Conservation (phyloP, 2,329 filamentous ascomycete species). For the Claviceps digitariae region DNA sequence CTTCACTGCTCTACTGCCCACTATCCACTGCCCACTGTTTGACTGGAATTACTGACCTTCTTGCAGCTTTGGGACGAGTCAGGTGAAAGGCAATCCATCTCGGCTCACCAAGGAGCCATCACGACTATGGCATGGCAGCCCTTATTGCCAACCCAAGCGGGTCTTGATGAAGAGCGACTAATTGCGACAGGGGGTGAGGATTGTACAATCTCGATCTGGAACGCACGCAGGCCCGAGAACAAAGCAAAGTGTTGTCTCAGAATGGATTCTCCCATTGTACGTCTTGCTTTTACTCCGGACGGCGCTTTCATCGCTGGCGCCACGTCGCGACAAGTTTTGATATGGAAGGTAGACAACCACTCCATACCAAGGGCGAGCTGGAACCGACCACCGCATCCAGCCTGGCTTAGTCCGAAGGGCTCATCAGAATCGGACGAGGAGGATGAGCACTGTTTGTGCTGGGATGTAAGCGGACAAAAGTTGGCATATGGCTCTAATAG, state of each 20-base stretch:
- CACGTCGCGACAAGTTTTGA: constrained; percentile 43
- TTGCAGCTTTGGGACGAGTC: constrained; percentile 39
- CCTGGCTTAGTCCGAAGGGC: constrained; percentile 44
- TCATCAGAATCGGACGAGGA: constrained; percentile 42
- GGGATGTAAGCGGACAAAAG: constrained; percentile 48
- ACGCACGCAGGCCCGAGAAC: constrained; percentile 38
- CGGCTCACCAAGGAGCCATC: constrained; percentile 44
- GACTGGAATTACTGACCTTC: neutral
- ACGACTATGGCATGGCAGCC: constrained; percentile 50
- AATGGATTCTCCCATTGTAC: constrained; percentile 44
- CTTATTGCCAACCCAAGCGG: constrained; percentile 22
- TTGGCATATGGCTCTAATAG: constrained; percentile 51
- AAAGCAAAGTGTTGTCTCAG: constrained; percentile 47
- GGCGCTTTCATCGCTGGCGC: constrained; percentile 50
- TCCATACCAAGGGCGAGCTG: constrained; percentile 46
- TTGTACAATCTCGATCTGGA: constrained; percentile 49
- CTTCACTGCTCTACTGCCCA: too few species aligned
- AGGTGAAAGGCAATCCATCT: constrained; percentile 41
- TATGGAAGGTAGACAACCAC: constrained; percentile 51
- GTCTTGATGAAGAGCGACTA: constrained; percentile 36
- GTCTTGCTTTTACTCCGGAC: constrained; percentile 48
- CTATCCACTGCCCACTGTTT: too few species aligned
- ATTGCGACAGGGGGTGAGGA: constrained; percentile 50
- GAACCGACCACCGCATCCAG: constrained; percentile 39
- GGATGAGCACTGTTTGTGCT: constrained; percentile 46